These are phyloP conservation scores for Pleurotus pulmonarius DNA, from an alignment of 768 basidiomycete genomes.

Conservation along the genomic window DNA sequence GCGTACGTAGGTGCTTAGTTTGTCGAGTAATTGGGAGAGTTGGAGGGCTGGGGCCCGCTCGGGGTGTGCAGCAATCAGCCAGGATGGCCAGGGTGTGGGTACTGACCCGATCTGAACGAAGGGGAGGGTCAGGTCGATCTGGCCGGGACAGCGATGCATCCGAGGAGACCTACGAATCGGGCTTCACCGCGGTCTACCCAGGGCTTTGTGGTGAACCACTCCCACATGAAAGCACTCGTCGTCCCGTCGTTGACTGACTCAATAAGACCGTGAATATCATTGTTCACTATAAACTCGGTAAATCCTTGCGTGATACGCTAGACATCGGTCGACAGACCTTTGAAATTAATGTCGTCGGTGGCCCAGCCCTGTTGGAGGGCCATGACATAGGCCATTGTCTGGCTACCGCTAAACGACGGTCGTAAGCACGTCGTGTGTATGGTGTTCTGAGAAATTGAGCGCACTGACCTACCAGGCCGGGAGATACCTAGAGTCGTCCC, in stretches of 20 bases:
- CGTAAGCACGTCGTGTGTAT: constrained; percentile 3
- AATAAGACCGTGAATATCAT: constrained; percentile 78
- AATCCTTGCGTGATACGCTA: neutral
- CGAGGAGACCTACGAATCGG: constrained; percentile 63
- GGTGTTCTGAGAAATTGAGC: neutral
- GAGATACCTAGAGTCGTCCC: constrained; percentile 89
- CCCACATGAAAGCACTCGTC: constrained; percentile 93
- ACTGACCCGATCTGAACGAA: constrained; percentile 69
- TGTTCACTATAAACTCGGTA: constrained; percentile 51
- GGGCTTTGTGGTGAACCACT: constrained; percentile 80
- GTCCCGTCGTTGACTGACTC: constrained; percentile 84
- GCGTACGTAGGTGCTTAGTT: constrained; percentile 62
- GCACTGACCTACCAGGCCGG: constrained; percentile 67
- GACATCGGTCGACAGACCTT: constrained; percentile 41
- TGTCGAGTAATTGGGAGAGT: constrained; percentile 56
- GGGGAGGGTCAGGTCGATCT: neutral
- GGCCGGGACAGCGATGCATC: neutral
- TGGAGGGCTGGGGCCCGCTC: constrained; percentile 47
- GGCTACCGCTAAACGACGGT: constrained; percentile 59
- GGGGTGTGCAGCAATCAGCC: constrained; percentile 89
- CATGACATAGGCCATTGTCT: constrained; percentile 97
- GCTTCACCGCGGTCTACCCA: constrained; percentile 76
- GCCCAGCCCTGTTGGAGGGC: constrained; percentile 84
- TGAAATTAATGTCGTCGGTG: constrained; percentile 59
- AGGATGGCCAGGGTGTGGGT: constrained; percentile 95